Conservation (phyloP, 164 flowering plant species). For the Euptelea pleiosperma region DNA sequence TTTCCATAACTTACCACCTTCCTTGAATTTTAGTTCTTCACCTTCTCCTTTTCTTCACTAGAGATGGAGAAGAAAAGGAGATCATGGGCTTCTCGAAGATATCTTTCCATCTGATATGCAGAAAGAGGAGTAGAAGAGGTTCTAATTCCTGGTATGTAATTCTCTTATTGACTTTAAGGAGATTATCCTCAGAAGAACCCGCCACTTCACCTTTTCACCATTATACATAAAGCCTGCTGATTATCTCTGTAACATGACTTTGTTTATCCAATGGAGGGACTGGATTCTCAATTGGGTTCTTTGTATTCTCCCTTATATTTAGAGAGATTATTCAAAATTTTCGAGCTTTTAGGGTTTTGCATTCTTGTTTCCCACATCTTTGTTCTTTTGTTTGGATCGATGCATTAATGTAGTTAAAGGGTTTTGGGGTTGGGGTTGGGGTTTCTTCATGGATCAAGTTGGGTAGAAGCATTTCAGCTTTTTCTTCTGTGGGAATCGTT, state of each 20-base stretch:
- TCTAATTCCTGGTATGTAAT: conserved; percentile 19
- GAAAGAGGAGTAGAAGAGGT: conserved; percentile 25
- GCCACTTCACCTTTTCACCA: neutral
- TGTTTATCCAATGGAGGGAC: neutral
- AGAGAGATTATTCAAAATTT: conserved; percentile 5
- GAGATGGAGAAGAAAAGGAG: too few relatives aligned
- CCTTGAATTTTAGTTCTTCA: conserved; percentile 20
- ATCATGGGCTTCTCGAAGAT: conserved; percentile 75
- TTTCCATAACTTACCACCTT: conserved; percentile 25
- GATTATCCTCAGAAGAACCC: conserved; percentile 8
- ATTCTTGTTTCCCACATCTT: conserved; percentile 4
- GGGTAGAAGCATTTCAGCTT: neutral
- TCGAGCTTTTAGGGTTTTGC: conserved; percentile 8
- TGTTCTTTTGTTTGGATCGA: neutral
- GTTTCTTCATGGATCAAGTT: conserved; percentile 15
- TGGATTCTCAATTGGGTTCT: too few relatives aligned
- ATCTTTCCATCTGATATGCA: conserved; percentile 52
- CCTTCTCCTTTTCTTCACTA: conserved; percentile 20
- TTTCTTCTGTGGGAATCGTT: conserved; percentile 16
- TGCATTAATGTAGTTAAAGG: conserved; percentile 5
- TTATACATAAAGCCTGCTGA: conserved; percentile 8
- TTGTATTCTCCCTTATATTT: conserved; percentile 19
- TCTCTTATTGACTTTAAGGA: conserved; percentile 15
- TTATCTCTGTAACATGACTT: conserved; percentile 16
- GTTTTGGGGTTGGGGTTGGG: conserved; percentile 18